phyloP scores from a whole-genome alignment of 1,284 basidiomycete genomes.

The Sanghuangporus baumii region DNA sequence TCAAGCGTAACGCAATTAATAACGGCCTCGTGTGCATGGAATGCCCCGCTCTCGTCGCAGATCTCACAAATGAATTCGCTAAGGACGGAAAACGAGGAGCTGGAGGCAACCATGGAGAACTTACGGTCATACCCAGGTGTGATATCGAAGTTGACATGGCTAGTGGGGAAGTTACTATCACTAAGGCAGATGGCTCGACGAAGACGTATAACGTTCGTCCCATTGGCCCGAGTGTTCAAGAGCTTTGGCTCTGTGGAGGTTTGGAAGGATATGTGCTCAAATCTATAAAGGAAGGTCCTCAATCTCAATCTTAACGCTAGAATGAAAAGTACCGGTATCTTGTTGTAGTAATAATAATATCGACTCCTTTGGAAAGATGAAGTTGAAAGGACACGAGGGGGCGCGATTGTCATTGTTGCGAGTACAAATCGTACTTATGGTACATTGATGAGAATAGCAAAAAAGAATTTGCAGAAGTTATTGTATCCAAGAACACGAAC shows the following conservation, averaged over 20 bases:
- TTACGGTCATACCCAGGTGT: conserved; percentile 73
- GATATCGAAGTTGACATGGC: conserved; percentile 63
- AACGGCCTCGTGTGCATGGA: conserved; percentile 97
- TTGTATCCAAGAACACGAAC: no score
- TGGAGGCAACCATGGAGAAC: conserved; percentile 72
- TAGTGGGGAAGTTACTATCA: conserved; percentile 60
- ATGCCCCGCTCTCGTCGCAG: conserved; percentile 82
- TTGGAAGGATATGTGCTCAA: conserved; percentile 77
- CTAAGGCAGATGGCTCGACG: conserved; percentile 34
- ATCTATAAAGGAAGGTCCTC: conserved; percentile 42
- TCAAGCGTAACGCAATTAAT: conserved; percentile 99
- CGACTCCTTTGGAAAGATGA: not conserved
- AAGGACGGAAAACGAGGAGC: conserved; percentile 69
- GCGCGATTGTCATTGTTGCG: not conserved
- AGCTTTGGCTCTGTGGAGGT: conserved; percentile 81
- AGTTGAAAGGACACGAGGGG: not conserved
- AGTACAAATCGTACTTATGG: not conserved
- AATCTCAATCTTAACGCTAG: conserved; percentile 12
- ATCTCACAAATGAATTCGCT: conserved; percentile 74
- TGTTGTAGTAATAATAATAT: conserved; percentile 4
- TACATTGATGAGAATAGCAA: no score
- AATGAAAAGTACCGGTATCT: conserved; percentile 7
- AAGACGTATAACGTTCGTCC: conserved; percentile 67
- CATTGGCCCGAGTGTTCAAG: conserved; percentile 89
- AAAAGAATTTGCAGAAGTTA: no score